Evolutionary conservation across 345 rosid genomes (phyloP).

Genomic region (Ceriops decandra): DNA sequence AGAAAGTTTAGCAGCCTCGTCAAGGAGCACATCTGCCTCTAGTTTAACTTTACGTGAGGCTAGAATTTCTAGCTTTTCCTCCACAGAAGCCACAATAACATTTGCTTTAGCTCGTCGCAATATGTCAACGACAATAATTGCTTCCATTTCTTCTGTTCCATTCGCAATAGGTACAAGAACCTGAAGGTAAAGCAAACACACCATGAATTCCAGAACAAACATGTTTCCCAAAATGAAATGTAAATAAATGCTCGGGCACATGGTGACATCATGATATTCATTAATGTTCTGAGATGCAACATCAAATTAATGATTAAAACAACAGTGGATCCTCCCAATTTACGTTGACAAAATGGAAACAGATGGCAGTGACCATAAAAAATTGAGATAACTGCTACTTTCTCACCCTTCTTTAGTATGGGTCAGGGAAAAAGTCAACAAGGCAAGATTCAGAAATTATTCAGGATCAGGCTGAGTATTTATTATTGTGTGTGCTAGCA

Average conservation of each 20-base stretch:
- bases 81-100: constrained; percentile 83
- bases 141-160: constrained; percentile 98
- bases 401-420: too few relatives aligned
- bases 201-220: neutral
- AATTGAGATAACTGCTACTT: too few relatives aligned
- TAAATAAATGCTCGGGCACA: neutral
- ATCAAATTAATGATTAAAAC: too few relatives aligned
- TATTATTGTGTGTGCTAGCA: too few relatives aligned
- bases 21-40: constrained; percentile 78
- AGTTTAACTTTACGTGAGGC: constrained; percentile 83
- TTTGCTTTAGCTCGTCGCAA: constrained; percentile 82
- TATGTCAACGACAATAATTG: constrained; percentile 68
- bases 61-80: constrained; percentile 63
- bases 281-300: too few relatives aligned
- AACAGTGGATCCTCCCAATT: too few relatives aligned
- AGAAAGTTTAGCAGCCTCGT: constrained; percentile 76
- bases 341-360: too few relatives aligned
- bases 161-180: constrained; percentile 86
- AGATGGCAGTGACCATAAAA: too few relatives aligned
- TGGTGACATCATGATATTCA: too few relatives aligned
- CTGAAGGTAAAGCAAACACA: constrained; percentile 35
- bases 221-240: neutral
- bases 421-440: too few relatives aligned
- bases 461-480: too few relatives aligned
- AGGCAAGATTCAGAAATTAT: too few relatives aligned